Base-by-base conservation (phyloP, 208 protist genomes). In the Trypanosoma platydactyli region DNA sequence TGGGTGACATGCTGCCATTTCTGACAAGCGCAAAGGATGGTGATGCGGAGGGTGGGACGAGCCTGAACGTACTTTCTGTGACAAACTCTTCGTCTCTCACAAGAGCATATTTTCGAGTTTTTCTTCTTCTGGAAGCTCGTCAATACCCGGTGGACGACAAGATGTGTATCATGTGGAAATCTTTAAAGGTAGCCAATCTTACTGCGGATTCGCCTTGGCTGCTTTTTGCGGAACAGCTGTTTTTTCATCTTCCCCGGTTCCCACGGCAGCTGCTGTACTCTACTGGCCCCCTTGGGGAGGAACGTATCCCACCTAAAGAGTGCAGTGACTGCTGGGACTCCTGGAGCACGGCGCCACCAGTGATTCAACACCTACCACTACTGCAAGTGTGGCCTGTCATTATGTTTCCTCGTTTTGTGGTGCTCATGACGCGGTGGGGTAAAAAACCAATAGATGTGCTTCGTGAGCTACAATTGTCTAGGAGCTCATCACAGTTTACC, bases 401-500 rank as follows among this genome's bases (percentile, higher is more conserved):
- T 25, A 80, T 73, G 38, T 62, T 88, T 49, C 54, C 45, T 45
- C 72, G 82, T 1, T 77, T 88, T 59, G 58, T 73, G 25, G 70
- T 72, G 44, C 50, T 88, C 35, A 73, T 88, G 73, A 54, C 64
- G 48, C 67, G 73, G 0, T 88, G 82, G 82, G 64, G 63, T 3
- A 54, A 64, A 40, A 46, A 64, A 1, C 79, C 79, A 0, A 64
- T 75, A 7, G 58, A 59, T 4, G 68, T 76, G 27, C 33, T 79
- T 4, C 56, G 56, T n/a, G 56, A 62, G 22, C 3, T 62, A 5
- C 56, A 62, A 33, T 16, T 30, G 5, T 4, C 35, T 3, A 58
- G 35, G 13, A 24, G 56, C 24, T 62, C 41, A 15, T n/a, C 40
- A 15, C 22, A 33, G 13, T 62, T 40, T 38, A 29, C 40, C 9